These are phyloP conservation scores for Calonectria pseudoreteaudii DNA, from an alignment of 2,329 filamentous ascomycete genomes.

Conservation along the genomic window DNA sequence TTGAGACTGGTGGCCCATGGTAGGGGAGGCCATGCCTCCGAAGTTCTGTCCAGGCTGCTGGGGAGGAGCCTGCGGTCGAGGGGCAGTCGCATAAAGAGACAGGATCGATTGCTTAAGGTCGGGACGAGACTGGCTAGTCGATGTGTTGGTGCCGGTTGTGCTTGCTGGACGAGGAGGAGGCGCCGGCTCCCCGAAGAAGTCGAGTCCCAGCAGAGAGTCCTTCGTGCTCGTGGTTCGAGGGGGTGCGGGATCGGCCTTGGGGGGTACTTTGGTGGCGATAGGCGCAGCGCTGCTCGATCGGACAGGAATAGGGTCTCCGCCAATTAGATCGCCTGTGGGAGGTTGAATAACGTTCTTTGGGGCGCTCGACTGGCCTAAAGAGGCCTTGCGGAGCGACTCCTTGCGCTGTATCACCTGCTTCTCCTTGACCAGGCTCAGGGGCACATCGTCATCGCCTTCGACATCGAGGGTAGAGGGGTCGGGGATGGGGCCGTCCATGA, in stretches of 20 bases:
- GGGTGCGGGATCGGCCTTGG: conserved; percentile 73
- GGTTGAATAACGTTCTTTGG: conserved; percentile 48
- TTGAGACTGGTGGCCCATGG: conserved; percentile 61
- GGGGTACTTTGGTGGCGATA: conserved; percentile 65
- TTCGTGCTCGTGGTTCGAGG: conserved; percentile 79
- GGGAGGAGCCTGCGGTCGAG: conserved; percentile 77
- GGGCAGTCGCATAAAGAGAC: conserved; percentile 89
- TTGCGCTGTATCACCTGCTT: conserved; percentile 73
- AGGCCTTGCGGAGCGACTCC: conserved; percentile 70
- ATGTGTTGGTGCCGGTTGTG: conserved; percentile 73
- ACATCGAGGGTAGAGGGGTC: conserved; percentile 89
- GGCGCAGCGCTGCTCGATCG: conserved; percentile 82
- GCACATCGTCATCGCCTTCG: conserved; percentile 87
- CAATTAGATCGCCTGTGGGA: conserved; percentile 83
- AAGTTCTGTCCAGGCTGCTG: conserved; percentile 69
- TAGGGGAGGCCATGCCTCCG: conserved; percentile 73
- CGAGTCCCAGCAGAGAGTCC: conserved; percentile 90
- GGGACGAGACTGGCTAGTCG: conserved; percentile 79
- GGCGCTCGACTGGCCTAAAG: conserved; percentile 58
- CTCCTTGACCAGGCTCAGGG: conserved; percentile 72
- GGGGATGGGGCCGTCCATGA: conserved; percentile 97
- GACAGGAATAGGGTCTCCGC: conserved; percentile 75
- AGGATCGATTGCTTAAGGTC: conserved; percentile 98
- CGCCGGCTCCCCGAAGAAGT: conserved; percentile 85
- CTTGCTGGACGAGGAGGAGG: conserved; percentile 86